Percentiles rank a stretch among this genome's conserved stretches.
phyloP scores from a whole-genome alignment of 345 rosid species.

The Euphorbia lathyris region DNA sequence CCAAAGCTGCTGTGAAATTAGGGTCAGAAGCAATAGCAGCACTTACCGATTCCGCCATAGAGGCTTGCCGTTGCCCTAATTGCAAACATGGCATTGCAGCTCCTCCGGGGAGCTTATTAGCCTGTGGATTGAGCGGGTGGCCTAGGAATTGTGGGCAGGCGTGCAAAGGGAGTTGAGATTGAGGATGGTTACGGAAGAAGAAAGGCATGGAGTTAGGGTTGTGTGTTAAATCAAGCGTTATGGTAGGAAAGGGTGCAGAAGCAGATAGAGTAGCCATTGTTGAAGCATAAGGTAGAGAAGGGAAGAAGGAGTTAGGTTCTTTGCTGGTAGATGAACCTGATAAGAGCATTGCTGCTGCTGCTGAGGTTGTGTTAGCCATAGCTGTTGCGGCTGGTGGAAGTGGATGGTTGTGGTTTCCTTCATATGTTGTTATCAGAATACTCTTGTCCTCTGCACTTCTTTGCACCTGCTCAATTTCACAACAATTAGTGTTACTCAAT shows the following conservation, averaged over 20 bases:
- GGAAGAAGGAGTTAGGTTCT: constrained; percentile 39
- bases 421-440: constrained; percentile 80
- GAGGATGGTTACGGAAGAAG: constrained; percentile 30
- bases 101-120: constrained; percentile 24
- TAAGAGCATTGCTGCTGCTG: constrained; percentile 82
- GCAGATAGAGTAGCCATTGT: constrained; percentile 71
- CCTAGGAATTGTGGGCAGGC: constrained; percentile 36
- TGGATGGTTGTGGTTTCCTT: constrained; percentile 95
- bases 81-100: constrained; percentile 26
- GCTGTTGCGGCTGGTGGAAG: constrained; percentile 88
- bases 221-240: constrained; percentile 83
- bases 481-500: not conserved
- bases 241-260: constrained; percentile 62
- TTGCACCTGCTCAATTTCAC: constrained; percentile 58
- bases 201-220: constrained; percentile 42
- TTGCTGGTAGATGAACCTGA: constrained; percentile 71
- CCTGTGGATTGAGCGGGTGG: constrained; percentile 34
- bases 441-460: constrained; percentile 81
- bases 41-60: constrained; percentile 62
- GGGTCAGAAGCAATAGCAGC: constrained; percentile 84
- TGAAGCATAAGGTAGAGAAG: constrained; percentile 57
- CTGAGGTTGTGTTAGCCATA: constrained; percentile 85
- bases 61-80: constrained; percentile 43
- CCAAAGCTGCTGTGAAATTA: constrained; percentile 71
- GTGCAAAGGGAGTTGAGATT: constrained; percentile 42